Evolutionary conservation across 2,329 filamentous ascomycete genomes (phyloP).

Genomic region (Venturia nashicola): DNA sequence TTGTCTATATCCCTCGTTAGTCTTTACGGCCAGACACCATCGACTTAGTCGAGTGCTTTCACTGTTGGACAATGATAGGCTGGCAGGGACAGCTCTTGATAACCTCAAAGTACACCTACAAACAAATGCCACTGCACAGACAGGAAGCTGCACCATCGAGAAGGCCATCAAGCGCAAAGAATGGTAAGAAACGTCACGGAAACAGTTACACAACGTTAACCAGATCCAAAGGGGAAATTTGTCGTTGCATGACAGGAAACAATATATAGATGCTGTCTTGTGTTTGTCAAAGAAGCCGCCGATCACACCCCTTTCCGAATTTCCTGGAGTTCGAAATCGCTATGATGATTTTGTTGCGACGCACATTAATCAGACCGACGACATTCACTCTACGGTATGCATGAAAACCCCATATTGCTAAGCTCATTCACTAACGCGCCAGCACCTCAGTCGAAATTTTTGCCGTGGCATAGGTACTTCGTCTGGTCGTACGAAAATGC

Average conservation of each 20-base stretch:
- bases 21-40: background rate
- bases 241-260: conserved; percentile 1
- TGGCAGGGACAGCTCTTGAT: background rate
- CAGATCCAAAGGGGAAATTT: background rate
- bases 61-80: background rate
- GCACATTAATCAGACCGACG: conserved; percentile 2
- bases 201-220: background rate
- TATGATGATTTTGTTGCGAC: conserved; percentile 10
- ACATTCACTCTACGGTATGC: conserved; percentile 1
- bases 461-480: conserved; percentile 8
- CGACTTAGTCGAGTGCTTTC: background rate
- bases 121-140: background rate
- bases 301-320: background rate
- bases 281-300: conserved; percentile 4
- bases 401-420: background rate
- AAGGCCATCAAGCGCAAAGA: conserved; percentile 2
- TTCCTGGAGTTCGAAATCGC: conserved; percentile 5
- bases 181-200: background rate
- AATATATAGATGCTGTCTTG: conserved; percentile 8
- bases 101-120: background rate
- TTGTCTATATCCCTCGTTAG: background rate
- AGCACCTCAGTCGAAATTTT: background rate
- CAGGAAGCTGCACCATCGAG: background rate
- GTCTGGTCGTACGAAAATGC: conserved; percentile 6
- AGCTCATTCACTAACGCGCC: background rate